phyloP scores from a whole-genome alignment of 495 filamentous ascomycete species.

The Hypoxylon rickii region DNA sequence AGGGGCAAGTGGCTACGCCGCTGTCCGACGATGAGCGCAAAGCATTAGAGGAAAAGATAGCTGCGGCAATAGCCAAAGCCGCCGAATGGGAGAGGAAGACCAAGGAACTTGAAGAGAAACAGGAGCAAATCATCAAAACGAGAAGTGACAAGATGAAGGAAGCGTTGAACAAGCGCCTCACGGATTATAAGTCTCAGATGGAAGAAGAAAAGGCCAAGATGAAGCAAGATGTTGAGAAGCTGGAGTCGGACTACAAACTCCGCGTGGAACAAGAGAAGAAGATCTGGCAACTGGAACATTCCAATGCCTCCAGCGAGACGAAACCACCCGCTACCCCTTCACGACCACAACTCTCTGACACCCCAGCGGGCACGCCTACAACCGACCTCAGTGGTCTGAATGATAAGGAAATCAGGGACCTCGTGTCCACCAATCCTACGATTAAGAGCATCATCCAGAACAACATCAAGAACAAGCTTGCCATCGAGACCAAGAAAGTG shows the following conservation, averaged over 20 bases:
- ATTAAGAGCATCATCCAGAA: conserved; percentile 66
- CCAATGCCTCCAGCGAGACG: conserved; percentile 30
- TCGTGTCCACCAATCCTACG: conserved; percentile 66
- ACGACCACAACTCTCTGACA: conserved; percentile 31
- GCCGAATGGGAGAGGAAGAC: conserved; percentile 61
- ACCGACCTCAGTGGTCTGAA: conserved; percentile 48
- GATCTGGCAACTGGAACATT: conserved; percentile 56
- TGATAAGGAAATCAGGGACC: conserved; percentile 66
- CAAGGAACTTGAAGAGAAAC: conserved; percentile 56
- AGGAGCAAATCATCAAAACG: conserved; percentile 61
- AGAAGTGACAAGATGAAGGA: conserved; percentile 75
- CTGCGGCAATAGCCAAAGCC: conserved; percentile 50
- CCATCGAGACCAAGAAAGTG: conserved; percentile 60
- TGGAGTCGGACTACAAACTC: conserved; percentile 65
- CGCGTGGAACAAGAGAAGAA: conserved; percentile 68
- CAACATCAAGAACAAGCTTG: conserved; percentile 67
- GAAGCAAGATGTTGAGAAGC: conserved; percentile 59
- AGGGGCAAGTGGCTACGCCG: conserved; percentile 26
- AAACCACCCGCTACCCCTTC: conserved; percentile 41
- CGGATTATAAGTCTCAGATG: conserved; percentile 60
- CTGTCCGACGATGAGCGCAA: conserved; percentile 58
- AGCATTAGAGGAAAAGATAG: conserved; percentile 53
- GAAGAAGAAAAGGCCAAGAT: conserved; percentile 47
- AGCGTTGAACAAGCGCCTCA: conserved; percentile 69
- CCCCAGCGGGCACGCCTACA: conserved; percentile 37